phyloP scores from a whole-genome alignment of 2,329 filamentous ascomycete genomes.

The Blumeriella jaapii region DNA sequence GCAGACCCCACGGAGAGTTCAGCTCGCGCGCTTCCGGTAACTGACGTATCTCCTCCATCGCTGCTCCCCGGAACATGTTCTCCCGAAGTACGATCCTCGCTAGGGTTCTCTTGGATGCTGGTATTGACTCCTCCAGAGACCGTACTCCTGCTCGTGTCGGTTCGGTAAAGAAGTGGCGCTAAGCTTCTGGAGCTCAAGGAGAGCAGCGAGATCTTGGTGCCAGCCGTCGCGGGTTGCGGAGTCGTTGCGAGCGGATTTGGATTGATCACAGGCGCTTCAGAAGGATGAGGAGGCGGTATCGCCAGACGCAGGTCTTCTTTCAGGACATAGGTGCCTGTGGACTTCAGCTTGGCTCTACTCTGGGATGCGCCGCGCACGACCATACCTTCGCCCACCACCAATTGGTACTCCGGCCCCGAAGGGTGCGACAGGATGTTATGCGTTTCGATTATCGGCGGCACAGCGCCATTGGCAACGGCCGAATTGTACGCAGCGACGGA shows the following conservation, averaged over 20 bases:
- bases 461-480: constrained; percentile 54
- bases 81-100: constrained; percentile 46
- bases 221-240: constrained; percentile 70
- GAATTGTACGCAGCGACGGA: constrained; percentile 62
- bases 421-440: constrained; percentile 81
- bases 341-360: constrained; percentile 8
- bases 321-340: constrained; percentile 71
- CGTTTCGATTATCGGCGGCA: constrained; percentile 75
- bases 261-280: constrained; percentile 76
- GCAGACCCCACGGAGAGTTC: constrained; percentile 29
- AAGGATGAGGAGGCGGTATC: constrained; percentile 89
- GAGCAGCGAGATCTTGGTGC: constrained; percentile 74
- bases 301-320: constrained; percentile 87
- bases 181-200: constrained; percentile 23
- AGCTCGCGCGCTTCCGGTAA: constrained; percentile 32
- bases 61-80: constrained; percentile 49
- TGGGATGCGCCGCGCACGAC: constrained; percentile 8
- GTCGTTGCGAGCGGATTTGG: constrained; percentile 84
- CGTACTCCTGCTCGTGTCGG: constrained; percentile 39
- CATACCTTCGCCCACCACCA: constrained; percentile 87
- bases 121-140: constrained; percentile 32
- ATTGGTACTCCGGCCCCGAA: constrained; percentile 71
- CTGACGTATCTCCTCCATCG: constrained; percentile 40
- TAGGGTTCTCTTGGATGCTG: constrained; percentile 51
- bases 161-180: constrained; percentile 43